These are phyloP conservation scores for Leccinum incarnatum DNA, from an alignment of 768 basidiomycete genomes.

Conservation along the genomic window DNA sequence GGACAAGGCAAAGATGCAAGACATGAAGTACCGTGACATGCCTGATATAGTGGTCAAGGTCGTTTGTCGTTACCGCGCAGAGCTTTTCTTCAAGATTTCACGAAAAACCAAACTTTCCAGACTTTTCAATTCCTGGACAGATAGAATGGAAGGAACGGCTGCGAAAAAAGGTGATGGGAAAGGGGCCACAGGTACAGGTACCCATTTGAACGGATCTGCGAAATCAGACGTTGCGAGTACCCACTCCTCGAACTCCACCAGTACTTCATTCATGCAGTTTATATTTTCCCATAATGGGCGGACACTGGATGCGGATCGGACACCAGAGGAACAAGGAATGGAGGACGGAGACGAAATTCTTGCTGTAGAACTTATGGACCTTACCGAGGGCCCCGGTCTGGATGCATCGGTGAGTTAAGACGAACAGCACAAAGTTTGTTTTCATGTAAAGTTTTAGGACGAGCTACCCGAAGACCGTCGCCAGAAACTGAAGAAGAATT, in stretches of 20 bases:
- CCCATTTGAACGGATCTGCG: conserved; percentile 46
- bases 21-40: conserved; percentile 78
- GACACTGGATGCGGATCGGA: conserved; percentile 75
- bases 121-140: conserved; percentile 85
- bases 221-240: conserved; percentile 50
- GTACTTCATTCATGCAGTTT: conserved; percentile 62
- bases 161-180: conserved; percentile 45
- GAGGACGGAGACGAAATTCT: conserved; percentile 88
- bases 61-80: conserved; percentile 83
- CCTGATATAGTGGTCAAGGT: conserved; percentile 92
- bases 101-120: conserved; percentile 84
- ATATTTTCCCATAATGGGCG: conserved; percentile 83
- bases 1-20: conserved; percentile 75
- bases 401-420: conserved; percentile 57
- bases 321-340: conserved; percentile 83
- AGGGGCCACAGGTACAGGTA: conserved; percentile 19
- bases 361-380: conserved; percentile 87
- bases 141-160: conserved; percentile 70
- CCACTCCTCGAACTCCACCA: conserved; percentile 38
- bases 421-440: not conserved
- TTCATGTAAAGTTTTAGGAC: conserved; percentile 42
- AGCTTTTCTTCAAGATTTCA: conserved; percentile 90
- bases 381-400: conserved; percentile 64
- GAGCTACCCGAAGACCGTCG: conserved; percentile 61
- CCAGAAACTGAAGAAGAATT: conserved; percentile 76